Base-by-base conservation (phyloP, 2,329 filamentous ascomycete species). In the Colletotrichum graminicola region DNA sequence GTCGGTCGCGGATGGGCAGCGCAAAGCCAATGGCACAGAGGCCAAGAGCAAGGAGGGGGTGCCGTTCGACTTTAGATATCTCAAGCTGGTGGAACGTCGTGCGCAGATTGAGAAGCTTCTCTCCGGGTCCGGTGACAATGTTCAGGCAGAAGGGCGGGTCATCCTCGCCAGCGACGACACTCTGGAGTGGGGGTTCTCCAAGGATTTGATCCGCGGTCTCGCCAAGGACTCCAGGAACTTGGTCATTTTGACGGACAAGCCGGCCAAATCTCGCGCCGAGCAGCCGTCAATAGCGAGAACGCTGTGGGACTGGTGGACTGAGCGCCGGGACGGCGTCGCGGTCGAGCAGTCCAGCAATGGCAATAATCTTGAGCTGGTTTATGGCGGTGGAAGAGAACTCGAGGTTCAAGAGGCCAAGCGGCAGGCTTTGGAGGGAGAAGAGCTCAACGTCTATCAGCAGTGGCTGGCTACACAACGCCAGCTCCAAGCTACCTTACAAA, bases 101-200 rank as follows among this genome's bases (percentile, higher is more conserved):
- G 91, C 91, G 8, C 94, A 95, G 79, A 87, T 98, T 14, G 90
- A 94, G 65, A 92, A 90, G 76, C 86, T 96, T 69, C 83, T 86
- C 75, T 90, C 77, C 76, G 86, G 81, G 36, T 79, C 77, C 32
- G 76, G 76, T 0, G 84, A 84, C 10, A 84, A 81, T 41, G 78
- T 82, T 54, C 78, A 82, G 71, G 76, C 84, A 6, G 77, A 81
- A 49, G 89, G 90, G 7, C 89, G 91, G 64, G 94, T 99, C 21
- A 96, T 99, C 62, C 85, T 99, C 67, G 95, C 96, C 3, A 98
- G 94, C 75, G 95, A 98, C 79, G 89, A 91, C 4, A 97, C 93
- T 39, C 83, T 98, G 26, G 94, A 97, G 76, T 99, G 96, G 96
- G 96, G 96, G 0, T 97, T 97, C 77, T 97, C 96, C 0, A 94